Evolutionary conservation across 1,284 basidiomycete species (phyloP), one percentile per base, ranked within the genome.

Genomic region (Marasmius sp.): DNA sequence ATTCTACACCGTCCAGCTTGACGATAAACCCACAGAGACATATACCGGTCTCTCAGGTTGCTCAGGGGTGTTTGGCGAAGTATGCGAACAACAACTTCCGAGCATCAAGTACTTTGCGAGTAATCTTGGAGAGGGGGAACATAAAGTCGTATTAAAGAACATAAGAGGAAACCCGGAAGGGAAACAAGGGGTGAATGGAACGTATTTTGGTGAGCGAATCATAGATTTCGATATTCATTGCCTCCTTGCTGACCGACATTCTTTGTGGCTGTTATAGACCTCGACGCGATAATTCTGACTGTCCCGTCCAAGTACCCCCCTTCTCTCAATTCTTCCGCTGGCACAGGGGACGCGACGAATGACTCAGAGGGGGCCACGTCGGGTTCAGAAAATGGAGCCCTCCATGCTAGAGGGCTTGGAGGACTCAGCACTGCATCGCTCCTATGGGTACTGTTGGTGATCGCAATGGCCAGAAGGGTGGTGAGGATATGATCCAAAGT

Each of bases 71-170:
- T 81, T 76, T 43, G 78, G 74, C 27, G 27, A 27, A 27, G 27
- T 76, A 12, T 81, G 79, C 68, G 79, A 81, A 64, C 75, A 80
- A 64, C 74, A 75, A 64, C 70, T 73, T 50, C 78, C 79, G 1
- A 75, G 77, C 0, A 66, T 80, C 45, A 70, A 73, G 57, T 81
- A 74, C 61, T 71, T 81, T 45, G 77, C 77, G 3, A 75, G 74
- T 16, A 81, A 80, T 52, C 70, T 81, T 52, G 72, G 74, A 39
- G 64, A 67, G 36, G 70, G 71, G 9, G 45, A 70, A 36, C 78
- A 81, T 61, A 74, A 69, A 0, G 61, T 81, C 43, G 75, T 58
- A 8, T 67, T 80, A 7, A 66, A 65, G 45, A 80, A 79, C 58
- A 65, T 75, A 27, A 27, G 27, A 27, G 27, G 27, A 2, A 27